Conservation (phyloP, 352 stramenopile genomes). For the Aphanomyces astaci region DNA sequence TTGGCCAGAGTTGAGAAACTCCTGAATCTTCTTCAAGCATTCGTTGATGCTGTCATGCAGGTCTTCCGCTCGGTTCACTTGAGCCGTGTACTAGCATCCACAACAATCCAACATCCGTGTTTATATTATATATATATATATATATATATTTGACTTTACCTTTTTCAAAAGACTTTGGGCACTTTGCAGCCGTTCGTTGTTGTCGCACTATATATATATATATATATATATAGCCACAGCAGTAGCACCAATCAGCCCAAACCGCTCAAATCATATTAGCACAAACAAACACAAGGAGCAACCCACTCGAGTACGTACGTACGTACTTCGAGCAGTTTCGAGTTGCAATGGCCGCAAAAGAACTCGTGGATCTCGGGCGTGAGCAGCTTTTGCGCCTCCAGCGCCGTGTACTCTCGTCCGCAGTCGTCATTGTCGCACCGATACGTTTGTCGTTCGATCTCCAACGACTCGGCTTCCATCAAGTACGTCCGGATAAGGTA, state of each 20-base stretch:
- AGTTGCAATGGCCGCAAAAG: constrained; percentile 79
- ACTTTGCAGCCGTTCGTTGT: constrained; percentile 68
- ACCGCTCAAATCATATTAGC: no score
- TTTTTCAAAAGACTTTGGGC: constrained; percentile 76
- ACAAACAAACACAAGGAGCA: no score
- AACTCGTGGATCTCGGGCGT: constrained; percentile 80
- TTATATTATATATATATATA: background rate
- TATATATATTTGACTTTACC: constrained; percentile 24
- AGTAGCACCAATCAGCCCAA: no score
- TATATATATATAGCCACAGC: no score
- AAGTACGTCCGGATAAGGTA: constrained; percentile 84
- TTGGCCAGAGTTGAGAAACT: constrained; percentile 72
- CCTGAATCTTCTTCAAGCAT: constrained; percentile 67
- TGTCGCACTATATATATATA: constrained; percentile 81
- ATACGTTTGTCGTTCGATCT: constrained; percentile 83
- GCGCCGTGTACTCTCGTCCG: constrained; percentile 76
- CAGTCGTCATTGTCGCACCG: constrained; percentile 80
- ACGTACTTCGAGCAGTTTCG: constrained; percentile 57
- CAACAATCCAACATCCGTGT: no score
- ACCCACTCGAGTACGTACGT: no score
- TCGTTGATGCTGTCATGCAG: constrained; percentile 84
- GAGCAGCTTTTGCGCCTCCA: constrained; percentile 74
- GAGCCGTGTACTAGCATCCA: constrained; percentile 73
- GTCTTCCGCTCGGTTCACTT: constrained; percentile 80
- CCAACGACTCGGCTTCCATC: constrained; percentile 76